Percentiles rank a stretch among this genome's conserved stretches.
Evolutionary conservation across 352 stramenopile genomes (phyloP).

Genomic region (Phytophthora fragariaefolia): DNA sequence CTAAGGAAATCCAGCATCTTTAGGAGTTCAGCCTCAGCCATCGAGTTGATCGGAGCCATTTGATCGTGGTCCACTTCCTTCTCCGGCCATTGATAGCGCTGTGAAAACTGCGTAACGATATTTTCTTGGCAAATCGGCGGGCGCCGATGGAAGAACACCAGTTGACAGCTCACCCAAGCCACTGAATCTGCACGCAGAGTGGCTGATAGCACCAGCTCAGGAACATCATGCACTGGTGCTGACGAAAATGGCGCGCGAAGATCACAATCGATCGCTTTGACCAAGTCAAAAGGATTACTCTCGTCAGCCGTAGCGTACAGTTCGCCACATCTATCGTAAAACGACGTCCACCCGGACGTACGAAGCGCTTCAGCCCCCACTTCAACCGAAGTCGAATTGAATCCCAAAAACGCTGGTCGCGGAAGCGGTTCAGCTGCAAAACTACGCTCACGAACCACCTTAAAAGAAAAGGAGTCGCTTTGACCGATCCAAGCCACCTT

Average conservation of each 20-base stretch:
- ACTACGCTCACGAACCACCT: conserved; percentile 20
- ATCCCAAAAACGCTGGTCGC: conserved; percentile 15
- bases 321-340: conserved; percentile 36
- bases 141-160: conserved; percentile 56
- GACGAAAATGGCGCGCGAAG: conserved; percentile 13
- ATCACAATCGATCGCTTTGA: conserved; percentile 39
- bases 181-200: conserved; percentile 59
- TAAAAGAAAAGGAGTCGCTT: conserved; percentile 48
- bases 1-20: conserved; percentile 56
- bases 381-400: conserved; percentile 9
- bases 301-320: conserved; percentile 39
- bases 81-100: conserved; percentile 52
- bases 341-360: conserved; percentile 45
- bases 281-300: conserved; percentile 33
- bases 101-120: conserved; percentile 54
- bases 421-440: conserved; percentile 31
- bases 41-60: conserved; percentile 48
- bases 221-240: conserved; percentile 12
- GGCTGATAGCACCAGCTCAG: conserved; percentile 48
- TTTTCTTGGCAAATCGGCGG: conserved; percentile 65
- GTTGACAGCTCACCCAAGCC: conserved; percentile 61
- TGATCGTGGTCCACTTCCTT: conserved; percentile 21
- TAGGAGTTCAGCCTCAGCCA: conserved; percentile 59
- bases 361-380: conserved; percentile 26
- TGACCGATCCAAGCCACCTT: conserved; percentile 48